Evolutionary conservation across 352 stramenopile genomes (phyloP).

Genomic region (Phytophthora europaea): DNA sequence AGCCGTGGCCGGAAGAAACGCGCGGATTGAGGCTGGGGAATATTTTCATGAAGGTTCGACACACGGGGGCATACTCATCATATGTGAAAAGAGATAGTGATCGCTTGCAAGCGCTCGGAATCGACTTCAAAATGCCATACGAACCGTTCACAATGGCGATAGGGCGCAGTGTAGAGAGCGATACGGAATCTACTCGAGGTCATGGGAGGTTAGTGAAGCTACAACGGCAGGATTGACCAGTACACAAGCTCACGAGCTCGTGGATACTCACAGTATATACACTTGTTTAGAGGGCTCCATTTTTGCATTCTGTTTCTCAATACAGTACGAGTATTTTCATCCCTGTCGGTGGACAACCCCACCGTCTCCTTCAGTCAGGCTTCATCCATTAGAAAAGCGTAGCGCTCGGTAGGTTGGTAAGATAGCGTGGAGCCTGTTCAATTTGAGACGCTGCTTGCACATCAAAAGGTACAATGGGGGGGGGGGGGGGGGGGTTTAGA

Average conservation of each 20-base stretch:
- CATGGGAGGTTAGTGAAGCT: not conserved
- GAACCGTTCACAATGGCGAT: not conserved
- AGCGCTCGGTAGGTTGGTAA: too few species aligned
- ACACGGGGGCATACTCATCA: slow-evolving; percentile 47
- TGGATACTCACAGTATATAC: not conserved
- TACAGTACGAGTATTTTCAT: too few species aligned
- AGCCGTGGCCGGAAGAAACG: slow-evolving; percentile 46
- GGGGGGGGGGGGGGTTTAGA: too few species aligned
- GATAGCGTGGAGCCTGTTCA: too few species aligned
- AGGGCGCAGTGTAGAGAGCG: not conserved
- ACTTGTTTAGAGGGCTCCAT: not conserved
- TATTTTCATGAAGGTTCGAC: slow-evolving; percentile 65
- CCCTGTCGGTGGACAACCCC: too few species aligned
- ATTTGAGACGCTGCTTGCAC: too few species aligned
- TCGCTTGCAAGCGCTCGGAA: slow-evolving; percentile 53
- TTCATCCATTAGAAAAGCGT: too few species aligned
- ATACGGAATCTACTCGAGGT: not conserved
- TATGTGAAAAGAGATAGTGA: slow-evolving; percentile 60
- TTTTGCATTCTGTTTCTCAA: too few species aligned
- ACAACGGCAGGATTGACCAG: not conserved
- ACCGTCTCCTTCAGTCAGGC: too few species aligned
- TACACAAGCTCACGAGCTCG: not conserved
- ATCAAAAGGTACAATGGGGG: too few species aligned
- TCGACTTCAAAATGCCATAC: slow-evolving; percentile 36
- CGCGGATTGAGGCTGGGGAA: slow-evolving; percentile 56